Conservation (phyloP, 345 rosid species). For the Linum lewisii region DNA sequence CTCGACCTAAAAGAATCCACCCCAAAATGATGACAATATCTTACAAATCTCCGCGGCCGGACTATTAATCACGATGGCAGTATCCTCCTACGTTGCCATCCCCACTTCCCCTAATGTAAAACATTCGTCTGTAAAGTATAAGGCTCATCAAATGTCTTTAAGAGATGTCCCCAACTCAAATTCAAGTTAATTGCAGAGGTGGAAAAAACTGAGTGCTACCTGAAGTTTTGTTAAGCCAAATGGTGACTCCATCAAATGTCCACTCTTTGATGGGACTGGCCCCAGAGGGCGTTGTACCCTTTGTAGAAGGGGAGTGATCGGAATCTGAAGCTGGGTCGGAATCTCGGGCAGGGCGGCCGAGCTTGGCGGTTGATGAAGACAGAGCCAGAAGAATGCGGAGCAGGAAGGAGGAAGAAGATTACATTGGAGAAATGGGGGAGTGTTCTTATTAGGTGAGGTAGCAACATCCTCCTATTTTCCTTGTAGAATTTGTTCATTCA, state of each 20-base stretch:
- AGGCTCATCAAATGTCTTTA: conserved; percentile 90
- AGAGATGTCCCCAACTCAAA: conserved; percentile 43
- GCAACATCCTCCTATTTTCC: neutral
- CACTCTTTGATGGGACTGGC: conserved; percentile 65
- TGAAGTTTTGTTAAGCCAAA: conserved; percentile 85
- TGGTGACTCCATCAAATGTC: conserved; percentile 59
- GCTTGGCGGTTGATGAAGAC: neutral
- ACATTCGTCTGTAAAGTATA: conserved; percentile 93
- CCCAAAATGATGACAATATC: neutral
- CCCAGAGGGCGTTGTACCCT: conserved; percentile 85
- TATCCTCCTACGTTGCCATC: conserved; percentile 64
- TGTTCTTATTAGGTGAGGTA: neutral
- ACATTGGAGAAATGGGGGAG: too few relatives aligned
- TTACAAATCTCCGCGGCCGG: neutral
- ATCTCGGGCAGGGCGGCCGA: conserved; percentile 82
- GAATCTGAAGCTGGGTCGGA: conserved; percentile 82
- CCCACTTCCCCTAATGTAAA: conserved; percentile 90
- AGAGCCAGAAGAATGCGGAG: neutral
- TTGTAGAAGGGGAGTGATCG: conserved; percentile 53
- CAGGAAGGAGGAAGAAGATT: neutral
- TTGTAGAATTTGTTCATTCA: neutral
- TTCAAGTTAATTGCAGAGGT: neutral
- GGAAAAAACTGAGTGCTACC: conserved; percentile 22
- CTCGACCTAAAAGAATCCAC: neutral
- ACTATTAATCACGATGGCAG: neutral